Conservation (phyloP, 768 basidiomycete species). For the Crassisporium funariophilum region DNA sequence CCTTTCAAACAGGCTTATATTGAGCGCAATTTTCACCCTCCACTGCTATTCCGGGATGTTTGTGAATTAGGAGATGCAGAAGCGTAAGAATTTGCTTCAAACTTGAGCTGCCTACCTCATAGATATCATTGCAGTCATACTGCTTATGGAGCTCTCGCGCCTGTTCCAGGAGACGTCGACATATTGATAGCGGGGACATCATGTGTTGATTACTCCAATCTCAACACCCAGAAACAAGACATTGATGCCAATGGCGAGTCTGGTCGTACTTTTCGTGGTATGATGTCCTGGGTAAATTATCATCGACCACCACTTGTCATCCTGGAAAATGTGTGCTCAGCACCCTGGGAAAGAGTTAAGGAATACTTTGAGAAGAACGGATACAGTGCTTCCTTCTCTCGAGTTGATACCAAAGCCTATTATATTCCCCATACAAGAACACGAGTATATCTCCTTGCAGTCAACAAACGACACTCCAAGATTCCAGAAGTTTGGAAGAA, state of each 20-base stretch:
- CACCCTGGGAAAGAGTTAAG: constrained; percentile 83
- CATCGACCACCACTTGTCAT: constrained; percentile 92
- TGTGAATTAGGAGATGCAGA: constrained; percentile 80
- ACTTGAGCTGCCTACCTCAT: constrained; percentile 1
- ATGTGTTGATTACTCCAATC: constrained; percentile 95
- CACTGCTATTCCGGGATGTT: constrained; percentile 90
- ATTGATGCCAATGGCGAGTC: constrained; percentile 92
- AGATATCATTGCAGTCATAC: constrained; percentile 61
- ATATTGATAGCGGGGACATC: constrained; percentile 92
- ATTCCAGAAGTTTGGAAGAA: constrained; percentile 74
- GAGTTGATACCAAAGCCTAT: constrained; percentile 85
- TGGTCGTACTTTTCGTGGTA: constrained; percentile 90
- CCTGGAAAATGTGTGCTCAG: constrained; percentile 90
- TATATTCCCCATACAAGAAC: constrained; percentile 96
- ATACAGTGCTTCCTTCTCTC: constrained; percentile 70
- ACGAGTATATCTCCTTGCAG: constrained; percentile 84
- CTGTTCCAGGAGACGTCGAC: constrained; percentile 90
- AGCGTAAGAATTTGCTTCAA: constrained; percentile 56
- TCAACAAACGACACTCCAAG: constrained; percentile 60
- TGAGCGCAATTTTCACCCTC: constrained; percentile 93
- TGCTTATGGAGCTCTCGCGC: constrained; percentile 84
- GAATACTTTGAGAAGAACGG: constrained; percentile 72
- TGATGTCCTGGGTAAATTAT: constrained; percentile 89
- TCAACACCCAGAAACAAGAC: constrained; percentile 90
- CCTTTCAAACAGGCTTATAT: constrained; percentile 98